Percentiles rank a stretch among this genome's conserved stretches.
Conservation (phyloP, 768 basidiomycete species). For the Phanerodontia chrysosporium region DNA sequence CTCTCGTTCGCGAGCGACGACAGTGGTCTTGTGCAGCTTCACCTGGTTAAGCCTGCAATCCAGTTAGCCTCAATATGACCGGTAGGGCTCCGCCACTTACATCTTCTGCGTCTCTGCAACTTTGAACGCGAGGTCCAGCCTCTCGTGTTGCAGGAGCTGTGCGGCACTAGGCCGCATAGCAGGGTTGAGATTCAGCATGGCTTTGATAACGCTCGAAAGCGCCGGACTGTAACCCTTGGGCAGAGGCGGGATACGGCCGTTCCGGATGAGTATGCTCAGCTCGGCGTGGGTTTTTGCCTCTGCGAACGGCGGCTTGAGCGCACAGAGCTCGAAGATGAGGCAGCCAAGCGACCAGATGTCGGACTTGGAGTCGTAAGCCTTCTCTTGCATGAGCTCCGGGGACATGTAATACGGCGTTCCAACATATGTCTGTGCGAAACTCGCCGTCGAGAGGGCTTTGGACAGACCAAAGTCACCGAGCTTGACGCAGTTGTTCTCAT, state of each 20-base stretch:
- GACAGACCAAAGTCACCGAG: constrained; percentile 96
- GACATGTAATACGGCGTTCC: constrained; percentile 99
- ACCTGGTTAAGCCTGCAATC: constrained; percentile 57
- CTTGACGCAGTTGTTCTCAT: constrained; percentile 81
- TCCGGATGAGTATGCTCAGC: constrained; percentile 76
- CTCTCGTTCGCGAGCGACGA: constrained; percentile 63
- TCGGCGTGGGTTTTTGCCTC: constrained; percentile 89
- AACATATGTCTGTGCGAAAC: constrained; percentile 95
- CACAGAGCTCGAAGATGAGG: constrained; percentile 93
- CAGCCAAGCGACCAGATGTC: constrained; percentile 99
- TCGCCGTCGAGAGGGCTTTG: constrained; percentile 83
- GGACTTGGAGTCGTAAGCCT: constrained; percentile 94
- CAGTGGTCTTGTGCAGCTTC: constrained; percentile 54
- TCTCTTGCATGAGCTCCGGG: constrained; percentile 96
- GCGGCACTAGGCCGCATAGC: constrained; percentile 83
- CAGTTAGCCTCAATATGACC: background rate
- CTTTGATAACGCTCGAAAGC: constrained; percentile 70
- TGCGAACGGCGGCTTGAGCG: constrained; percentile 89
- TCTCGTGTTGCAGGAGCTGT: constrained; percentile 78
- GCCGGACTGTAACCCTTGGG: constrained; percentile 79
- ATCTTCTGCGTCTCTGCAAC: constrained; percentile 77
- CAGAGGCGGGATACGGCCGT: constrained; percentile 87
- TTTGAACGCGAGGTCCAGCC: constrained; percentile 65
- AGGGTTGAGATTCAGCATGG: constrained; percentile 85
- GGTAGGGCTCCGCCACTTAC: constrained; percentile 34